phyloP scores from a whole-genome alignment of 2,329 filamentous ascomycete species.

The Fusarium equiseti region DNA sequence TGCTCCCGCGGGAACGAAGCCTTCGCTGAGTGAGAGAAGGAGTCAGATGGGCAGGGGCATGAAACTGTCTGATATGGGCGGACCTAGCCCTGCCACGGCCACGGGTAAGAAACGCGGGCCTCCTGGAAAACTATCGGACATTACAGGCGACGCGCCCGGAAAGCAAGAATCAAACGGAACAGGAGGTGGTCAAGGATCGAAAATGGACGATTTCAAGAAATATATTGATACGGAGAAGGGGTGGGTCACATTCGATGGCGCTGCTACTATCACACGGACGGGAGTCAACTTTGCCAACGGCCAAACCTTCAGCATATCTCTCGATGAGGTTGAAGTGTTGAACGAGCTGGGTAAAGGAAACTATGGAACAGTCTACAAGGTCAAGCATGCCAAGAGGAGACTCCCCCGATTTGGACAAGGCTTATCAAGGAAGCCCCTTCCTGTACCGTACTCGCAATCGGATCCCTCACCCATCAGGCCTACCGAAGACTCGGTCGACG shows the following conservation, averaged over 20 bases:
- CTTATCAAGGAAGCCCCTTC: conserved; percentile 61
- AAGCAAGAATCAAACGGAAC: conserved; percentile 52
- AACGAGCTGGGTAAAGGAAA: conserved; percentile 98
- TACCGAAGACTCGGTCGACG: conserved; percentile 47
- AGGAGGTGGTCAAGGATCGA: conserved; percentile 56
- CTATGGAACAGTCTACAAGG: conserved; percentile 98
- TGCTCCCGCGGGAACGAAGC: conserved; percentile 64
- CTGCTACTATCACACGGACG: conserved; percentile 87
- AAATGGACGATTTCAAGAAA: conserved; percentile 74
- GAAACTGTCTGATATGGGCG: conserved; percentile 68
- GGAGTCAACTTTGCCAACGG: conserved; percentile 95
- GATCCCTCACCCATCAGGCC: conserved; percentile 51
- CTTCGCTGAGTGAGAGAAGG: conserved; percentile 75
- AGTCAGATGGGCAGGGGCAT: conserved; percentile 60
- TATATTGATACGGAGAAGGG: conserved; percentile 93
- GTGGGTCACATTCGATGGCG: conserved; percentile 91
- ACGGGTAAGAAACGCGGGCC: conserved; percentile 52
- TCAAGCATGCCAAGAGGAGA: conserved; percentile 80
- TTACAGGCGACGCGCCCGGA: conserved; percentile 46
- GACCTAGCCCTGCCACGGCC: conserved; percentile 35
- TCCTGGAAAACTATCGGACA: conserved; percentile 59
- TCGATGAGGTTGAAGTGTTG: conserved; percentile 93
- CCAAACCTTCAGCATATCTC: conserved; percentile 89
- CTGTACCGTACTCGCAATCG: conserved; percentile 54
- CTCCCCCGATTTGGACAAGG: conserved; percentile 70